These are phyloP conservation scores for Leptographium lundbergii DNA, from an alignment of 2,329 filamentous ascomycete genomes.

Conservation along the genomic window DNA sequence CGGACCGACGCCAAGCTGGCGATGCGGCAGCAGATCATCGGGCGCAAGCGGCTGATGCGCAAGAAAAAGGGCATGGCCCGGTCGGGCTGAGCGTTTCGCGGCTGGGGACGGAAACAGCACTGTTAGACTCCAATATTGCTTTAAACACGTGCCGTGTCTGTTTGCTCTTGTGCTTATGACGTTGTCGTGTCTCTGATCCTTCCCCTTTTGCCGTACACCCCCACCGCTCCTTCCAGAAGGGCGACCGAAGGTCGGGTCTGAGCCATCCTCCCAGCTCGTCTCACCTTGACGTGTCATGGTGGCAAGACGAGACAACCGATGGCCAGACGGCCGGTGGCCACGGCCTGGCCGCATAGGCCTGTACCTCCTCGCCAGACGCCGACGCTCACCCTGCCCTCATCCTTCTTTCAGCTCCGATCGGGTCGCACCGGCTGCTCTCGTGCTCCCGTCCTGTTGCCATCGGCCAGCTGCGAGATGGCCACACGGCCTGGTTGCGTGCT, in stretches of 20 bases:
- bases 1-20: constrained; percentile 23
- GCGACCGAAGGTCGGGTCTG: too few species aligned
- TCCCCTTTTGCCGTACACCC: too few species aligned
- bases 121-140: too few species aligned
- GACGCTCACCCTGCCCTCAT: neutral
- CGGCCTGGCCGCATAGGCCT: too few species aligned
- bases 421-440: neutral
- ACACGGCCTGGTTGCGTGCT: neutral
- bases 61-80: constrained; percentile 46
- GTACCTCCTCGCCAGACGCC: neutral
- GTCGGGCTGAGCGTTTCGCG: neutral
- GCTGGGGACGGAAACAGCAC: too few species aligned
- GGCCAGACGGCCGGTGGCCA: too few species aligned
- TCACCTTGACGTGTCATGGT: too few species aligned
- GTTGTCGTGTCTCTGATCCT: too few species aligned
- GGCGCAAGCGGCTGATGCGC: constrained; percentile 68
- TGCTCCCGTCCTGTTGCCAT: neutral
- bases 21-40: constrained; percentile 64
- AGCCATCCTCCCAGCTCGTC: too few species aligned
- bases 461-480: neutral
- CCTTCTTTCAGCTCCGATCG: neutral
- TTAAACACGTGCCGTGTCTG: too few species aligned
- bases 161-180: too few species aligned
- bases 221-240: too few species aligned
- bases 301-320: neutral